Base-by-base conservation (phyloP, 2,329 filamentous ascomycete species). In the Fusarium citri region DNA sequence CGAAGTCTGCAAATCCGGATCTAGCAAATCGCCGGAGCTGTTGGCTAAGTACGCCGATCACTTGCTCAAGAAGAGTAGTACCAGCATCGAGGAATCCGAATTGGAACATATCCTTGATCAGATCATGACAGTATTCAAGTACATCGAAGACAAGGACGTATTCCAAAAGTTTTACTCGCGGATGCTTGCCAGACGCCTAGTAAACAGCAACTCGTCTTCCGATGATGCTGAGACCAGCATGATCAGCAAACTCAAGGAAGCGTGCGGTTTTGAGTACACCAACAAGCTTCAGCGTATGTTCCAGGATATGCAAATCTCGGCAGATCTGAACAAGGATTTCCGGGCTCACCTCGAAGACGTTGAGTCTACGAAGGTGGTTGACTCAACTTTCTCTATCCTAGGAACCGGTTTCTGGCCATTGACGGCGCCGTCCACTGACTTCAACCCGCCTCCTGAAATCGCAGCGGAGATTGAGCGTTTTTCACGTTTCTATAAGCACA, bases 261-360 rank as follows among this genome's bases (percentile, higher is more conserved):
- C 96, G 0, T 98, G 96, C 77, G 96, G 96, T 76, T 99, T 98
- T 74, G 96, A 99, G 80, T 99, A 99, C 82, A 99, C 96, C 73
- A 99, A 98, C 86, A 98, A 98, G 84, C 88, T 99, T 47, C 95
- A 98, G 83, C 94, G 97, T 77, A 99, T 99, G 96, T 99, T 98
- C 88, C 95, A 98, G 80, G 96, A 99, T 78, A 98, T 99, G 85
- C 96, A 99, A 80, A 97, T 97, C 53, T 98, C 95, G 69, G 98
- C 98, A 82, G 96, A 99, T 81, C 87, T 99, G 48, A 99, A 99
- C 80, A 88, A 88, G 49, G 91, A 91, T 30, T 99, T 97, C 85
- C 92, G 93, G 76, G 93, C 94, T 80, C 90, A 94, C 74, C 78
- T 88, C 6, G 86, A 93, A 42, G 76, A 73, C 8, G 74, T 79